Percentiles rank a stretch among this genome's conserved stretches.
Evolutionary conservation across 2,329 filamentous ascomycete genomes (phyloP).

Genomic region (Monilinia aucupariae): DNA sequence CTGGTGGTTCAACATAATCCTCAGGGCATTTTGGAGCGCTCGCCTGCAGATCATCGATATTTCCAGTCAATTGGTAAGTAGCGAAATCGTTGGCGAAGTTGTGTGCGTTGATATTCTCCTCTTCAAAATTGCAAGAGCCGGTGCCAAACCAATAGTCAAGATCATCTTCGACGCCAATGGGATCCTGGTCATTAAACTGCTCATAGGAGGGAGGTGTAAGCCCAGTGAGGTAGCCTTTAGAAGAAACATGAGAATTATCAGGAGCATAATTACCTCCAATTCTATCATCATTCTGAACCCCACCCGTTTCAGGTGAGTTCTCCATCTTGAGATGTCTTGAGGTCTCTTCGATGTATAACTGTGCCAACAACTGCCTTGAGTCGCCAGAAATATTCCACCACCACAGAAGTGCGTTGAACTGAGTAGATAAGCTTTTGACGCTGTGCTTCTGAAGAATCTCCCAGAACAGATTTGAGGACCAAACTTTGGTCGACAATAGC

Average conservation of each 20-base stretch:
- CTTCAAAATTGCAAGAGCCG: background rate
- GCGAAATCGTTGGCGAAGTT: background rate
- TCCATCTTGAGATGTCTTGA: conserved; percentile 16
- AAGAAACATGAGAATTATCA: conserved; percentile 9
- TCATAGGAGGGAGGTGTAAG: conserved; percentile 18
- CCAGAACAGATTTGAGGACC: background rate
- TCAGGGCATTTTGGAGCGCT: background rate
- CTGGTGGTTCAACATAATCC: background rate
- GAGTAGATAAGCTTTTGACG: background rate
- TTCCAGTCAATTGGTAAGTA: background rate
- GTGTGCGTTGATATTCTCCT: background rate
- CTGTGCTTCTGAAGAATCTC: background rate
- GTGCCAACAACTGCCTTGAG: background rate
- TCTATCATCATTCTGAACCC: background rate
- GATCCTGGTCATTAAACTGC: conserved; percentile 13
- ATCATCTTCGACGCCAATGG: conserved; percentile 7
- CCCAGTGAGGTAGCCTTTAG: conserved; percentile 13
- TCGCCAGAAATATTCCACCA: conserved; percentile 8
- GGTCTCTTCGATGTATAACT: conserved; percentile 5
- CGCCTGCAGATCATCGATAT: background rate
- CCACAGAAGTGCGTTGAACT: background rate
- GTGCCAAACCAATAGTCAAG: background rate
- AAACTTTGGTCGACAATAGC: background rate
- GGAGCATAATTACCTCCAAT: conserved; percentile 19
- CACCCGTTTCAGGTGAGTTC: background rate